These are phyloP conservation scores for Hypericum androsaemum DNA, from an alignment of 345 rosid genomes.

Conservation along the genomic window DNA sequence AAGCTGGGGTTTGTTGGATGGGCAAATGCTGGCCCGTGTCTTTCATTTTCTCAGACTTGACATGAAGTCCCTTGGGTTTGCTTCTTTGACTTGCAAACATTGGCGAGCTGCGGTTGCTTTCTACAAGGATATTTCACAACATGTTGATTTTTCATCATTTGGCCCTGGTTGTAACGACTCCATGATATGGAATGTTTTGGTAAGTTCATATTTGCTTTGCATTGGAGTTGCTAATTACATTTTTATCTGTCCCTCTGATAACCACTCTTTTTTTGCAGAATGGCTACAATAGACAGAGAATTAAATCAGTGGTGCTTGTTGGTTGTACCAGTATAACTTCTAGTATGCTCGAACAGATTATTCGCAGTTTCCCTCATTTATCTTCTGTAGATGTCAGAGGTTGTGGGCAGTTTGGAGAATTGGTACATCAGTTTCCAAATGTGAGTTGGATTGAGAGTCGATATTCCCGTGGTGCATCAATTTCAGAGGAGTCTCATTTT, in stretches of 20 bases:
- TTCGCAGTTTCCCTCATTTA: constrained; percentile 50
- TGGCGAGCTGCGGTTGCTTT: constrained; percentile 78
- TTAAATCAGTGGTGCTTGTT: constrained; percentile 55
- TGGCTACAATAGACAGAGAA: constrained; percentile 62
- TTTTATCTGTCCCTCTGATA: constrained; percentile 5
- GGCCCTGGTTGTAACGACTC: constrained; percentile 73
- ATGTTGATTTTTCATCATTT: constrained; percentile 67
- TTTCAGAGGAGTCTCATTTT: constrained; percentile 37
- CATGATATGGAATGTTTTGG: constrained; percentile 52
- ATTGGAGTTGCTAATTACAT: background rate
- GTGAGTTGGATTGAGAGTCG: constrained; percentile 55
- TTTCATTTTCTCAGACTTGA: constrained; percentile 82
- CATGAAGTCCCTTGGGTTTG: constrained; percentile 57
- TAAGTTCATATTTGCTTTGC: constrained; percentile 24
- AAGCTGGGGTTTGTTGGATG: constrained; percentile 77
- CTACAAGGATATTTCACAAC: constrained; percentile 65
- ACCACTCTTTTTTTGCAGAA: constrained; percentile 46
- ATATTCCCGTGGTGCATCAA: constrained; percentile 20
- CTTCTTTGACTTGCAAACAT: constrained; percentile 82
- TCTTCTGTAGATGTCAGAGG: constrained; percentile 75
- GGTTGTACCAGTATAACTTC: constrained; percentile 77
- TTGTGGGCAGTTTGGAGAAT: constrained; percentile 70
- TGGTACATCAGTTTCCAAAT: constrained; percentile 44
- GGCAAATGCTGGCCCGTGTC: constrained; percentile 61
- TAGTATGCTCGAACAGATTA: constrained; percentile 51